Evolutionary conservation across 805 yeast genomes (phyloP).

Genomic region (Kodamaea hsintzibuensis): DNA sequence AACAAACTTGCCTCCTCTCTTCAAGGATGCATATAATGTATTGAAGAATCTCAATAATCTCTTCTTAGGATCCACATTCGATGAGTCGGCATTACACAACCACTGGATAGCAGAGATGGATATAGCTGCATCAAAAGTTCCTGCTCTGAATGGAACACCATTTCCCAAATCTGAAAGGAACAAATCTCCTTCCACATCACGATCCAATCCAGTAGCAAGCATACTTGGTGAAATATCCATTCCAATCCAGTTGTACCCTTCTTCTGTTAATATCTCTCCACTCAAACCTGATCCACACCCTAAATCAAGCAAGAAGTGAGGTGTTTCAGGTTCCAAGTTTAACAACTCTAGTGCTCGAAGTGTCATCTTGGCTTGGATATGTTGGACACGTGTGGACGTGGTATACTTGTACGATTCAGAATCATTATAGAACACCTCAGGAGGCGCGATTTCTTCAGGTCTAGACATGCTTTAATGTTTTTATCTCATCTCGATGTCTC

Average conservation of each 20-base stretch:
- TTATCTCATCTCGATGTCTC: conserved; percentile 2
- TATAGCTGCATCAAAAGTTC: conserved; percentile 94
- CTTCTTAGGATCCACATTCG: conserved; percentile 77
- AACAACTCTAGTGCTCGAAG: conserved; percentile 86
- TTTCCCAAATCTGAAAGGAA: conserved; percentile 90
- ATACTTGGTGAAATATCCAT: conserved; percentile 95
- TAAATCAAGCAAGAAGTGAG: conserved; percentile 78
- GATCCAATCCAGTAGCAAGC: conserved; percentile 91
- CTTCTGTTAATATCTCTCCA: conserved; percentile 92
- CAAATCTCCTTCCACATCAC: conserved; percentile 92
- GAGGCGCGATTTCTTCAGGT: conserved; percentile 96
- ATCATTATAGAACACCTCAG: conserved; percentile 92
- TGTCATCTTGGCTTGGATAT: conserved; percentile 97
- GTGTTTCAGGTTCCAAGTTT: conserved; percentile 60
- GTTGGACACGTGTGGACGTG: conserved; percentile 93
- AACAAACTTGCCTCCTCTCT: conserved; percentile 94
- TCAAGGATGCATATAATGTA: conserved; percentile 80
- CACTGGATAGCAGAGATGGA: conserved; percentile 95
- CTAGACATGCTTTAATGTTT: conserved; percentile 64
- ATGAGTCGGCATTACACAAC: conserved; percentile 93
- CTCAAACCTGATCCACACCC: conserved; percentile 98
- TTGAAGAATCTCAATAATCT: conserved; percentile 83
- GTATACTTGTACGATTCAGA: conserved; percentile 89
- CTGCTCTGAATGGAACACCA: conserved; percentile 95
- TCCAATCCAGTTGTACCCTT: conserved; percentile 93